Percentiles rank a stretch among this genome's conserved stretches.
Evolutionary conservation across 108 stramenopile species (phyloP).

Genomic region (Skeletonema marinoi): DNA sequence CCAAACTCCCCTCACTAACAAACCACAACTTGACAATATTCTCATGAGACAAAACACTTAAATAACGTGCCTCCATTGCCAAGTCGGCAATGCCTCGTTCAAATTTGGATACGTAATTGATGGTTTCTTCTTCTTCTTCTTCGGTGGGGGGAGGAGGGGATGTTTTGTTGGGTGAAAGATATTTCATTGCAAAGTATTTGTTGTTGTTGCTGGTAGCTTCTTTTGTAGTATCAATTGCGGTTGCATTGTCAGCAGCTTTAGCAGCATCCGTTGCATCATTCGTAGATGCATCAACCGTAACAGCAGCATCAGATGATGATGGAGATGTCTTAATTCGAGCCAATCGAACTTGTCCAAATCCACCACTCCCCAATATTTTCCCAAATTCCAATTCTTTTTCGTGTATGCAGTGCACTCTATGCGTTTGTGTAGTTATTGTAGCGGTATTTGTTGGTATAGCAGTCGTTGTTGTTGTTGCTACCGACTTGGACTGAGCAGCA

Average conservation of each 20-base stretch:
- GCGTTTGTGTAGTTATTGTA: neutral
- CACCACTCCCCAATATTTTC: slow-evolving; percentile 6
- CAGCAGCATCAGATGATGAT: neutral
- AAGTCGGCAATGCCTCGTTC: slow-evolving; percentile 44
- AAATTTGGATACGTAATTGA: neutral
- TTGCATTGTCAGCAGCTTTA: neutral
- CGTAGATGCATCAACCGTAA: too few relatives aligned
- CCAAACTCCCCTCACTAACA: slow-evolving; percentile 15
- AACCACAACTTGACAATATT: slow-evolving; percentile 28
- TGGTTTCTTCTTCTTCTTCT: neutral
- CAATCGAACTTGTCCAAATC: slow-evolving; percentile 7
- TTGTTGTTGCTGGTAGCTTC: neutral
- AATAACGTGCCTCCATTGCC: slow-evolving; percentile 29
- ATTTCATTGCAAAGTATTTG: slow-evolving; percentile 26
- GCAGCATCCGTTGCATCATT: neutral
- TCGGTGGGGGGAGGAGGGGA: neutral
- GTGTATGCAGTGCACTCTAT: neutral
- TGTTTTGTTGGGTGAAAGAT: slow-evolving; percentile 20
- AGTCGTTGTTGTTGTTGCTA: neutral
- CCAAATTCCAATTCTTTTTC: neutral
- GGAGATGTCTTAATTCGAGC: neutral
- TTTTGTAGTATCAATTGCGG: neutral
- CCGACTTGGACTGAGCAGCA: neutral
- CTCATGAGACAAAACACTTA: slow-evolving; percentile 18
- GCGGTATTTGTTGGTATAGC: neutral